Percentiles rank a stretch among this genome's conserved stretches.
Evolutionary conservation across 1,139 yeast genomes (phyloP).

Genomic region (Candida frijolesensis): DNA sequence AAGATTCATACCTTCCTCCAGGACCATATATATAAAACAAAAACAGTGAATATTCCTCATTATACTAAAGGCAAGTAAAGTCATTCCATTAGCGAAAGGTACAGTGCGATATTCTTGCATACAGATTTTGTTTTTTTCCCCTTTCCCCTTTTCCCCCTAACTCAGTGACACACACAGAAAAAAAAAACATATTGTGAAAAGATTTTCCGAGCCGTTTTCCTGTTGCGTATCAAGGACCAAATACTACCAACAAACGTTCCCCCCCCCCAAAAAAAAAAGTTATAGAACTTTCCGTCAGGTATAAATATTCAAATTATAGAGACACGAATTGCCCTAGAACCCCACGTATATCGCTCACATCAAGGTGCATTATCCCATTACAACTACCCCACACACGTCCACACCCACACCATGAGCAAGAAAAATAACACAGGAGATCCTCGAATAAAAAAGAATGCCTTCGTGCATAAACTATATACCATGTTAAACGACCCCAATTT

Average conservation of each 20-base stretch:
- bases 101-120: too few species aligned
- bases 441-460: constrained; percentile 58
- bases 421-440: constrained; percentile 21
- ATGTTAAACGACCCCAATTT: constrained; percentile 60
- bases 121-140: too few species aligned
- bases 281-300: not conserved
- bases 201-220: not conserved
- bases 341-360: not conserved
- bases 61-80: too few species aligned
- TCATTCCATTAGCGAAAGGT: too few species aligned
- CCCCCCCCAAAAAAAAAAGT: constrained; percentile 1
- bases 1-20: too few species aligned
- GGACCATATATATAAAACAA: too few species aligned
- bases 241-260: too few species aligned
- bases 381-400: not conserved
- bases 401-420: constrained; percentile 19
- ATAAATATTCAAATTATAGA: not conserved
- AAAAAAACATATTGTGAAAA: not conserved
- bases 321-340: not conserved
- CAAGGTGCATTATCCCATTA: too few species aligned
- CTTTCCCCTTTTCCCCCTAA: not conserved
- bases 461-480: constrained; percentile 61
- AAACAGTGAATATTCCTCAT: too few species aligned
- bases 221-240: not conserved
- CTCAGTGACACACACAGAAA: not conserved